phyloP scores from a whole-genome alignment of 257 asterid species.

The Solanum bulbocastanum region DNA sequence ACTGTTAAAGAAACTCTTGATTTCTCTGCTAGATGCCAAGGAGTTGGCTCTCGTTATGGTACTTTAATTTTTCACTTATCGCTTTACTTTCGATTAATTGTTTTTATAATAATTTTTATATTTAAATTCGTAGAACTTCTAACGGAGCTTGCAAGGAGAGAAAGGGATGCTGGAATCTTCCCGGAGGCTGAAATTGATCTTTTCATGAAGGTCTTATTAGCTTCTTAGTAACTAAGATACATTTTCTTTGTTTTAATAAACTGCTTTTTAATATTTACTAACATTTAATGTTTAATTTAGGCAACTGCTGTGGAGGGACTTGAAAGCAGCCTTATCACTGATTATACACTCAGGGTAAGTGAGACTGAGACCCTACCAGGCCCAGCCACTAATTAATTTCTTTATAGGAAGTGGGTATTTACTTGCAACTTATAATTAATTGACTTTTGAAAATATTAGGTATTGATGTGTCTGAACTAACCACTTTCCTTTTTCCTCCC shows the following conservation, averaged over 20 bases:
- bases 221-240: background rate
- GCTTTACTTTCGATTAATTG: background rate
- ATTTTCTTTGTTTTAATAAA: no score
- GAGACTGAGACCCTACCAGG: background rate
- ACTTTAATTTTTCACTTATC: background rate
- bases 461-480: background rate
- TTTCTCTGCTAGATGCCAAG: slow-evolving; percentile 90
- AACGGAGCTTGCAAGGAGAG: slow-evolving; percentile 48
- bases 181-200: slow-evolving; percentile 55
- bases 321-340: slow-evolving; percentile 45
- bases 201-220: slow-evolving; percentile 34
- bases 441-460: background rate
- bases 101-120: background rate
- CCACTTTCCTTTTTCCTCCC: background rate
- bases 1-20: slow-evolving; percentile 90
- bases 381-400: background rate
- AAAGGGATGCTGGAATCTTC: slow-evolving; percentile 37
- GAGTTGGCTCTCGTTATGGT: slow-evolving; percentile 89
- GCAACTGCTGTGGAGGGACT: slow-evolving; percentile 53
- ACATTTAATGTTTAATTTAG: slow-evolving; percentile 1
- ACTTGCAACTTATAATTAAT: background rate
- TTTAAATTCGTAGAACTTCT: slow-evolving; percentile 26
- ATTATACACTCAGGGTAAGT: slow-evolving; percentile 49
- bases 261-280: no score
- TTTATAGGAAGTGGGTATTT: background rate